Conservation (phyloP, 345 rosid genomes). For the Salix caprea region DNA sequence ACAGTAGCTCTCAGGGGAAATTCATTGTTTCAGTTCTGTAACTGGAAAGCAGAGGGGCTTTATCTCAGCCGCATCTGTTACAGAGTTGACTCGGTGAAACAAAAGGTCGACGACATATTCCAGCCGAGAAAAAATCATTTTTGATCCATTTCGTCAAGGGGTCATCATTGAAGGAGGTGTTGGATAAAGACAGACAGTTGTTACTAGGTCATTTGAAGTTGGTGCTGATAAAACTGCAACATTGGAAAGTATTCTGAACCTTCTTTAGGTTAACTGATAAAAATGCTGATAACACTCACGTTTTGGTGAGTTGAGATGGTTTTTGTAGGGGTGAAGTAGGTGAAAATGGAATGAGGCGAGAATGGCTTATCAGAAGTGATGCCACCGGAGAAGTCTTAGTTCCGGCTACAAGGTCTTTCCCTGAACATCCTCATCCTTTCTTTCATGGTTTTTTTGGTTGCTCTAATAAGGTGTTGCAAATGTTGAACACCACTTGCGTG, state of each 20-base stretch:
- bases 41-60: not conserved
- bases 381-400: slow-evolving; percentile 51
- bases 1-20: not conserved
- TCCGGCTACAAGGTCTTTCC: slow-evolving; percentile 48
- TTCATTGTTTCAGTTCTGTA: not conserved
- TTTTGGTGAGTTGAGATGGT: not conserved
- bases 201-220: slow-evolving; percentile 58
- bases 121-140: slow-evolving; percentile 44
- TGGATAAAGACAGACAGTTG: slow-evolving; percentile 54
- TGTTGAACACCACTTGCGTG: slow-evolving; percentile 55
- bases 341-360: slow-evolving; percentile 64
- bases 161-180: slow-evolving; percentile 22
- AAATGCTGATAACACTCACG: not conserved
- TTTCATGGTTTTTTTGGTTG: not conserved
- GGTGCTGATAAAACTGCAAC: slow-evolving; percentile 62
- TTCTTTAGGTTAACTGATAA: slow-evolving; percentile 44
- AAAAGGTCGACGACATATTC: slow-evolving; percentile 44
- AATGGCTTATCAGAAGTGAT: slow-evolving; percentile 63
- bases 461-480: not conserved
- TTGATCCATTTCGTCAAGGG: slow-evolving; percentile 60
- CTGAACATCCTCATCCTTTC: not conserved
- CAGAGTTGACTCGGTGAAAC: slow-evolving; percentile 28
- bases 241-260: slow-evolving; percentile 55
- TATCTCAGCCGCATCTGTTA: slow-evolving; percentile 11
- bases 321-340: slow-evolving; percentile 61